Evolutionary conservation across 257 asterid genomes (phyloP), one percentile per base, ranked within the genome.

Genomic region (Ophiorrhiza pumila): DNA sequence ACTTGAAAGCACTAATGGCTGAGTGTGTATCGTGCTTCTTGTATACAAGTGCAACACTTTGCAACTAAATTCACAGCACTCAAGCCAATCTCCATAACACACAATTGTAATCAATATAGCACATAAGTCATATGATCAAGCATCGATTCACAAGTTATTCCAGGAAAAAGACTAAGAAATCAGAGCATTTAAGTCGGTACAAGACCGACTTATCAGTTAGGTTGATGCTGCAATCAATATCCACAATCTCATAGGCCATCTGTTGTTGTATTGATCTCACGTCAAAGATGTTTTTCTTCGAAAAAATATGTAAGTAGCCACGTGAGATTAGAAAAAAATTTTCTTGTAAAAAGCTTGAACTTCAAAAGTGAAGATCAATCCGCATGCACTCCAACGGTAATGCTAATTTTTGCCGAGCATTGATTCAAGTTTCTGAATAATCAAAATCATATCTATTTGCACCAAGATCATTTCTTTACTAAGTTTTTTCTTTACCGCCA

Each of bases 301-400:
- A 82, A 46, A 57, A 83, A 74, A 18, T 97, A 89, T 45, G 96
- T 78, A 27, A 85, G 65, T 34, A 93, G 86, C 98, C 98, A 93
- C 3, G 97, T 42, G 31, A 93, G 71, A 34, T 93, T 97, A 31
- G 91, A 59, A 32, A 83, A 80, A 68, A 93, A 88, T 80, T 71
- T 79, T 50, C 96, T 93, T 0, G 81, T 75, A 56, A 83, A 85
- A 59, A 93, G 53, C 71, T 81, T 84, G 31, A 76, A 81, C 68
- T 80, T 87, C 70, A 84, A 96, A 43, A 88, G 77, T 1, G 95
- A 71, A 73, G 77, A 71, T 76, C 87, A 85, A 85, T 91, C 97
- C 97, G 0, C 93, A 78, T 70, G 62, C 82, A 69, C 85, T 68
- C 98, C 97, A 91, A 14, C 97, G 98, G 75, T 78, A 91, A 68